Conservation (phyloP, 495 filamentous ascomycete species). For the Peziza echinospora region DNA sequence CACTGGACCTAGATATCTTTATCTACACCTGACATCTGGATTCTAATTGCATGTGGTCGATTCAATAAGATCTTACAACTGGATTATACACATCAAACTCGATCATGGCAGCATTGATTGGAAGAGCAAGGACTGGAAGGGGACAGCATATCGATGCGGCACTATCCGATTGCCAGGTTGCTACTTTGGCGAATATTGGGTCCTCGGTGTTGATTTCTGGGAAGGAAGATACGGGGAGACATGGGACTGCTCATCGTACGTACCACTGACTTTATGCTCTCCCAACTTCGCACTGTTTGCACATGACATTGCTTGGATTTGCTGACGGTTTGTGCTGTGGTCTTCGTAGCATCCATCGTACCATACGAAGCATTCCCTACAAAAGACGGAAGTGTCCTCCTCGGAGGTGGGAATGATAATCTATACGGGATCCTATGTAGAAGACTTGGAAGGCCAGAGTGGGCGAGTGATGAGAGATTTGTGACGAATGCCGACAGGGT, state of each 20-base stretch:
- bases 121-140: constrained; percentile 40
- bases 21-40: background rate
- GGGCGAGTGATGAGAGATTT: constrained; percentile 56
- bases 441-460: constrained; percentile 52
- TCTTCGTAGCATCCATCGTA: constrained; percentile 82
- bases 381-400: constrained; percentile 71
- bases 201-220: constrained; percentile 81
- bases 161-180: constrained; percentile 84
- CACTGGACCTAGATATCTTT: too few relatives aligned
- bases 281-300: background rate
- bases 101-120: constrained; percentile 81
- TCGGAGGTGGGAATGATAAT: constrained; percentile 85
- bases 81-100: constrained; percentile 93
- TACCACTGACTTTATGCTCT: constrained; percentile 3
- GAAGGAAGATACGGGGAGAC: constrained; percentile 64
- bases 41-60: background rate
- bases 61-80: constrained; percentile 51
- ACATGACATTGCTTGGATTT: constrained; percentile 11
- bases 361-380: constrained; percentile 86
- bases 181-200: constrained; percentile 77
- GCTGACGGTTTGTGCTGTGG: too few relatives aligned
- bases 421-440: constrained; percentile 76
- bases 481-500: constrained; percentile 65
- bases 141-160: constrained; percentile 88
- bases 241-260: constrained; percentile 90